These are phyloP conservation scores for Tilletia indica DNA, from an alignment of 1,284 basidiomycete species.

Conservation along the genomic window DNA sequence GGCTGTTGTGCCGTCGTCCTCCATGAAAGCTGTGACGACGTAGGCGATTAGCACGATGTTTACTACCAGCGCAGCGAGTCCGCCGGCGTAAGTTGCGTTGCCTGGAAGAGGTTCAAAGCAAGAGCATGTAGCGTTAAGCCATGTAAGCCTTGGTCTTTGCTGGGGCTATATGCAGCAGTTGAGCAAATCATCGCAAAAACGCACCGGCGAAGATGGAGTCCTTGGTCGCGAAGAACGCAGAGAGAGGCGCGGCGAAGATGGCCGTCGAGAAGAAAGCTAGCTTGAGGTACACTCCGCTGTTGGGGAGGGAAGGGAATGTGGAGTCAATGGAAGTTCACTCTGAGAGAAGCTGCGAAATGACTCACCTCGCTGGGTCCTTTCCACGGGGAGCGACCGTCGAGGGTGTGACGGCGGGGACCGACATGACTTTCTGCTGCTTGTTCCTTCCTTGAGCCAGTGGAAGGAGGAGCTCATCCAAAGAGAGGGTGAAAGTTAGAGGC, in stretches of 20 bases:
- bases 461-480: too few species aligned
- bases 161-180: not conserved
- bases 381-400: conserved; percentile 38
- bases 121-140: too few species aligned
- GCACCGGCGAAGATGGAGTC: conserved; percentile 41
- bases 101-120: conserved; percentile 25
- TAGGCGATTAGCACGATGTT: conserved; percentile 52
- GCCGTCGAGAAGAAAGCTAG: conserved; percentile 47
- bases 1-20: conserved; percentile 35
- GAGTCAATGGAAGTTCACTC: not conserved
- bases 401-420: conserved; percentile 28
- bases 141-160: not conserved
- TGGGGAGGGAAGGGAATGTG: not conserved
- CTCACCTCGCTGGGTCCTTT: conserved; percentile 35
- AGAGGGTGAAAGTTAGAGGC: too few species aligned
- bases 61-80: conserved; percentile 50
- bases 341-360: too few species aligned
- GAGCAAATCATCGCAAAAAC: conserved; percentile 2
- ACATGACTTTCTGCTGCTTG: not conserved
- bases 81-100: conserved; percentile 52
- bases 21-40: conserved; percentile 49
- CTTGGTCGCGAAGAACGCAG: conserved; percentile 47
- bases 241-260: conserved; percentile 47
- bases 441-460: too few species aligned
- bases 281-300: conserved; percentile 48